Percentiles rank a stretch among this genome's conserved stretches.
phyloP scores from a whole-genome alignment of 169 alveolate genomes.

The Eimeria sp. region DNA sequence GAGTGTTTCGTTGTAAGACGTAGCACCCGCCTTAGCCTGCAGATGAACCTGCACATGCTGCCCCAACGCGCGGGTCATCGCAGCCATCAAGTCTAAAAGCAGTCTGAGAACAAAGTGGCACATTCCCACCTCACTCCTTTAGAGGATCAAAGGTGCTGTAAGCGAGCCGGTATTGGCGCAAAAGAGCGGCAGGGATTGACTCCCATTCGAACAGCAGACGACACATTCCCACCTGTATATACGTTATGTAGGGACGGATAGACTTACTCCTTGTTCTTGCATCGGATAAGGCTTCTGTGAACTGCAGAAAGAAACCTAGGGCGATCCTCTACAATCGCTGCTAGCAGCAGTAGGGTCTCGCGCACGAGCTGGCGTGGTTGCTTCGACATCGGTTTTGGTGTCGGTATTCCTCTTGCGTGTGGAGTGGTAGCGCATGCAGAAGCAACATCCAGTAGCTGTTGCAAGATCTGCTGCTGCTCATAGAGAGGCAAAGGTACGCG shows the following conservation, averaged over 20 bases:
- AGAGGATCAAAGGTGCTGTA: not conserved
- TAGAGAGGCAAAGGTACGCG: slow-evolving; percentile 49
- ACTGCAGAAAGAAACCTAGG: slow-evolving; percentile 62
- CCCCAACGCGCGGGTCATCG: slow-evolving; percentile 71
- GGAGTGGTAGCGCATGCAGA: slow-evolving; percentile 24
- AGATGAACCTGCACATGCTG: slow-evolving; percentile 70
- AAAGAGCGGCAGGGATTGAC: not conserved
- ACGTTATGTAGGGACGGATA: not conserved
- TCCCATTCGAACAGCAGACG: not conserved
- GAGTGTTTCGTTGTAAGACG: slow-evolving; percentile 25
- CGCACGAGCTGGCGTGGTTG: slow-evolving; percentile 65
- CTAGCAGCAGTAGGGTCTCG: slow-evolving; percentile 71
- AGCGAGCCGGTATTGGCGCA: not conserved
- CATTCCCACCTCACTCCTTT: not conserved
- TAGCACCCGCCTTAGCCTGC: slow-evolving; percentile 30
- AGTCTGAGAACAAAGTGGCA: not conserved
- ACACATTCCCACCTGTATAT: not conserved
- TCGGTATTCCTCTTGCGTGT: not conserved
- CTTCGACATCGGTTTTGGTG: slow-evolving; percentile 39
- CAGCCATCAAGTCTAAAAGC: slow-evolving; percentile 74
- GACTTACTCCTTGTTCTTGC: slow-evolving; percentile 65
- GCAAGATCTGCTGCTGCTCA: slow-evolving; percentile 77
- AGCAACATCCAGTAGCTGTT: slow-evolving; percentile 60
- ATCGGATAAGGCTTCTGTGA: slow-evolving; percentile 69
- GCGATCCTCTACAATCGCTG: slow-evolving; percentile 72